A percentile compares a stretch with the other conserved stretches of the same genome.
Evolutionary conservation across 495 filamentous ascomycete genomes (phyloP).

Genomic region (Tirmania nivea): DNA sequence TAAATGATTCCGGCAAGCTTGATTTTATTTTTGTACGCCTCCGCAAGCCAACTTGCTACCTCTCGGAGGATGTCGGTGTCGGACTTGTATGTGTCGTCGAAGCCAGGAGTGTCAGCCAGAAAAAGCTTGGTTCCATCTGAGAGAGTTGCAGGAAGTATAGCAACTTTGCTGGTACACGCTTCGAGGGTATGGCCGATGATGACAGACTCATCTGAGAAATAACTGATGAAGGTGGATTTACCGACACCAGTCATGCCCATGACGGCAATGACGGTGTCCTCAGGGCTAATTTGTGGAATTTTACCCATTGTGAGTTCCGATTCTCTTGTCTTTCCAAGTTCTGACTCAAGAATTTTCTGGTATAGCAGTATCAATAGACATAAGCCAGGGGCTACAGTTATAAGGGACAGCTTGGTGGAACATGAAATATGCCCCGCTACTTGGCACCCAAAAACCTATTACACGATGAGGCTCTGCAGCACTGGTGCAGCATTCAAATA

Average conservation of each 20-base stretch:
- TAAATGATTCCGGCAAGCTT: conserved; percentile 24
- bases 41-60: conserved; percentile 20
- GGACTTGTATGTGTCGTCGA: conserved; percentile 26
- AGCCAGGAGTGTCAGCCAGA: conserved; percentile 31
- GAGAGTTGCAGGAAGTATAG: no score
- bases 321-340: no score
- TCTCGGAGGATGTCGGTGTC: conserved; percentile 24
- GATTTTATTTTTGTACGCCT: conserved; percentile 12
- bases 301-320: no score
- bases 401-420: no score
- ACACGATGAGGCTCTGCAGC: no score
- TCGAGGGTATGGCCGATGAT: conserved; percentile 11
- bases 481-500: no score
- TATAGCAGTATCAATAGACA: no score
- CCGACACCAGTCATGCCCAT: neutral
- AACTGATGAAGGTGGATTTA: conserved; percentile 1
- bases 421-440: no score
- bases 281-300: neutral
- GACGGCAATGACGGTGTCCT: conserved; percentile 5
- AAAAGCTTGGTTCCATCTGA: conserved; percentile 11
- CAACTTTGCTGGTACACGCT: conserved; percentile 5
- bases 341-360: no score
- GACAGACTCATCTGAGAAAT: conserved; percentile 11
- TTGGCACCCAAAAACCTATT: no score
- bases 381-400: no score